These are phyloP conservation scores for Torulaspora pretoriensis DNA, from an alignment of 1,139 yeast species.

Conservation along the genomic window DNA sequence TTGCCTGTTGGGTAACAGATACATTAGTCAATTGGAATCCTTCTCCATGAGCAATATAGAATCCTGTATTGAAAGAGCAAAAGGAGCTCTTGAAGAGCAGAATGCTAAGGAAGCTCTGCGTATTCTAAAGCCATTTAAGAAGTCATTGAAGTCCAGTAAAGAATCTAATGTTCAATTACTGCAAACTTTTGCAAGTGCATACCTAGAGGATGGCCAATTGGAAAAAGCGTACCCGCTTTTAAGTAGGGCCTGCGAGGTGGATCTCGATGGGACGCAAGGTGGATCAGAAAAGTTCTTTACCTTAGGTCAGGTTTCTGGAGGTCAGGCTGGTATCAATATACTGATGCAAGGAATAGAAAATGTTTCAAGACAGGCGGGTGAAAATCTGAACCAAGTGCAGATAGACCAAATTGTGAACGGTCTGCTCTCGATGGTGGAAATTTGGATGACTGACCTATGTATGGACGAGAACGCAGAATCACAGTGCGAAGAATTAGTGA, in stretches of 20 bases:
- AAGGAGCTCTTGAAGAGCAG: conserved; percentile 36
- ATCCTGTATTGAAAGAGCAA: conserved; percentile 33
- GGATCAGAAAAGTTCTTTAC: conserved; percentile 76
- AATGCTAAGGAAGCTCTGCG: conserved; percentile 43
- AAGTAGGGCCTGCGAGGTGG: conserved; percentile 60
- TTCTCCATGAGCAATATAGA: conserved; percentile 21
- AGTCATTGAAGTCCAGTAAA: conserved; percentile 28
- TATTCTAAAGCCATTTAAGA: conserved; percentile 37
- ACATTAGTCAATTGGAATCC: not conserved
- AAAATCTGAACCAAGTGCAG: conserved; percentile 36
- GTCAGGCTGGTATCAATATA: conserved; percentile 64
- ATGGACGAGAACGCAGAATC: conserved; percentile 88
- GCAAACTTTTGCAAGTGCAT: conserved; percentile 65
- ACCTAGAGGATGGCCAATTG: conserved; percentile 72
- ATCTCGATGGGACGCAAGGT: conserved; percentile 60
- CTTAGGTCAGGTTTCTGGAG: conserved; percentile 88
- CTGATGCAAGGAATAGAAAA: conserved; percentile 60
- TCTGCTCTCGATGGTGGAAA: conserved; percentile 80
- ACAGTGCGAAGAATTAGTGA: conserved; percentile 69
- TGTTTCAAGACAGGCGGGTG: conserved; percentile 37
- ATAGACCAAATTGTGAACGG: conserved; percentile 60
- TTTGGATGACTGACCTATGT: conserved; percentile 98
- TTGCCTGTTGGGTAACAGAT: not conserved
- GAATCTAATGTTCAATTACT: conserved; percentile 34
- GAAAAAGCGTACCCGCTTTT: conserved; percentile 71